Percentiles rank a stretch among this genome's conserved stretches.
Evolutionary conservation across 2,329 filamentous ascomycete species (phyloP).

Genomic region (Sphaerulina vaccinii): DNA sequence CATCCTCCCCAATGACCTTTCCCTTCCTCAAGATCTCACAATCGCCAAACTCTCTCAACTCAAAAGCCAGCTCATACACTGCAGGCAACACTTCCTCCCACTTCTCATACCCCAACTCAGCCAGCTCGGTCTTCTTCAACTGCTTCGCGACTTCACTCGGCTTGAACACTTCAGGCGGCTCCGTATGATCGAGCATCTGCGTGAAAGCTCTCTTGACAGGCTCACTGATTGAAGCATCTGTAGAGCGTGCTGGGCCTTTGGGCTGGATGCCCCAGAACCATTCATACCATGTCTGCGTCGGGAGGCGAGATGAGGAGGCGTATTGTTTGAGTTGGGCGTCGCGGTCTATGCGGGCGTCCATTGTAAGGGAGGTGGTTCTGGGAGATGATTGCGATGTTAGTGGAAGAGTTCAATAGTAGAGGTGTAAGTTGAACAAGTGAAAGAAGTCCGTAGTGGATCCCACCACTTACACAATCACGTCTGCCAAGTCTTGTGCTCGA

Average conservation of each 20-base stretch:
- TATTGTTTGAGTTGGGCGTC: conserved; percentile 23
- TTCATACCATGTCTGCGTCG: conserved; percentile 27
- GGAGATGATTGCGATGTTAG: too few relatives aligned
- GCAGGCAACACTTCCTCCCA: conserved; percentile 50
- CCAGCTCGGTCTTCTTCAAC: conserved; percentile 43
- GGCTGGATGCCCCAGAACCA: conserved; percentile 19
- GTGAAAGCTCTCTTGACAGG: conserved; percentile 28
- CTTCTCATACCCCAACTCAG: conserved; percentile 34
- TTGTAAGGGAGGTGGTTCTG: too few relatives aligned
- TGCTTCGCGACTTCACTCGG: conserved; percentile 50
- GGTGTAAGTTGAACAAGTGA: too few relatives aligned
- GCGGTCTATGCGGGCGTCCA: conserved; percentile 28
- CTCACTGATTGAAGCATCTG: conserved; percentile 31
- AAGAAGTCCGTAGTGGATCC: too few relatives aligned
- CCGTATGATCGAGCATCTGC: conserved; percentile 33
- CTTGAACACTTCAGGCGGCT: conserved; percentile 51
- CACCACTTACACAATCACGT: too few relatives aligned
- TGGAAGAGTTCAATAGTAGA: too few relatives aligned
- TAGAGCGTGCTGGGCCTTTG: conserved; percentile 21
- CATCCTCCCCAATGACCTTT: conserved; percentile 38
- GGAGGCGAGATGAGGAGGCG: conserved; percentile 20
- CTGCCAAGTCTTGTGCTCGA: too few relatives aligned
- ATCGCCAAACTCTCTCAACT: conserved; percentile 45
- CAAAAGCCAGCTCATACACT: conserved; percentile 48
- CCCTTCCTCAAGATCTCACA: conserved; percentile 52